phyloP scores from a whole-genome alignment of 305 asterid genomes.

The Withania somnifera region DNA sequence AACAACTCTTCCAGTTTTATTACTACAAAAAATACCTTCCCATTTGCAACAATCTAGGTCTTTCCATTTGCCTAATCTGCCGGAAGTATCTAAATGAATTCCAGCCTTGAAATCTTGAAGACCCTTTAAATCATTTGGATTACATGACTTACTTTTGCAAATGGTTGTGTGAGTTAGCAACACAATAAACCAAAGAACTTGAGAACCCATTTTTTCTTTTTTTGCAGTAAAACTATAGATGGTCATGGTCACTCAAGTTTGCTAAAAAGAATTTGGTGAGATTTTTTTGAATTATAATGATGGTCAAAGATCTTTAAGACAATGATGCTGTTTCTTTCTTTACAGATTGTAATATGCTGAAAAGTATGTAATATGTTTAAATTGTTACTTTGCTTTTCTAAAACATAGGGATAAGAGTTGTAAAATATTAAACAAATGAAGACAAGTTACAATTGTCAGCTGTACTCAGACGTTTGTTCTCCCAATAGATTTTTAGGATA shows the following conservation, averaged over 20 bases:
- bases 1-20: slow-evolving; percentile 38
- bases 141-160: slow-evolving; percentile 18
- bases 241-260: neutral
- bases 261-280: neutral
- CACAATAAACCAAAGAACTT: slow-evolving; percentile 16
- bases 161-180: slow-evolving; percentile 19
- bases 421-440: neutral
- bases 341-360: slow-evolving; percentile 26
- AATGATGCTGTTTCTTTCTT: slow-evolving; percentile 17
- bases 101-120: slow-evolving; percentile 32
- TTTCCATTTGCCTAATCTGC: slow-evolving; percentile 34
- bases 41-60: slow-evolving; percentile 46
- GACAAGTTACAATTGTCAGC: neutral
- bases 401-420: neutral
- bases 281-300: neutral
- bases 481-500: slow-evolving; percentile 6
- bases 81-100: slow-evolving; percentile 32
- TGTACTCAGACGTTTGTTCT: slow-evolving; percentile 3
- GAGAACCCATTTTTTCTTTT: slow-evolving; percentile 23
- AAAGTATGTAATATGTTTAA: slow-evolving; percentile 19
- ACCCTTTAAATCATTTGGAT: slow-evolving; percentile 51
- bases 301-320: slow-evolving; percentile 12
- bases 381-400: neutral
- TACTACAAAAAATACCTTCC: slow-evolving; percentile 45
- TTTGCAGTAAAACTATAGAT: too few relatives aligned